Percentiles rank a stretch among this genome's conserved stretches.
Conservation (phyloP, 2,329 filamentous ascomycete species). For the Sarocladium oryzae region DNA sequence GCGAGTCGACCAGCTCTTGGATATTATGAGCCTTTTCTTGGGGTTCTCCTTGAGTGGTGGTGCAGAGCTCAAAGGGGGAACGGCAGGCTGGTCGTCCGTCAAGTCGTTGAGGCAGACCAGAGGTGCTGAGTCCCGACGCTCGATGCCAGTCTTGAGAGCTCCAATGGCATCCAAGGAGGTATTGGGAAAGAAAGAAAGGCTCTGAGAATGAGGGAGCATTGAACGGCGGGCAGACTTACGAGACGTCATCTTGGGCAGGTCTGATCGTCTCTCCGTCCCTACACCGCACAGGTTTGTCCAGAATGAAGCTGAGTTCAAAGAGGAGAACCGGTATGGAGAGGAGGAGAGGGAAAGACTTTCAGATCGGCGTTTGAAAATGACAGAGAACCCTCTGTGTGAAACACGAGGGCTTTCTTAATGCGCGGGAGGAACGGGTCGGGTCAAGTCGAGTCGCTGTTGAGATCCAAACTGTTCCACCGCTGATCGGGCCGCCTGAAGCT, state of each 20-base stretch:
- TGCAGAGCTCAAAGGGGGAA: background rate
- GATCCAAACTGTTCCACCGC: background rate
- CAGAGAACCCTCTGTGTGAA: background rate
- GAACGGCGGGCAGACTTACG: constrained; percentile 37
- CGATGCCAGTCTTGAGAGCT: constrained; percentile 4
- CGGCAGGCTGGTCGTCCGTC: background rate
- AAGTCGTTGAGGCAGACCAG: background rate
- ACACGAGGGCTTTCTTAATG: background rate
- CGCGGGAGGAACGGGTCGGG: background rate
- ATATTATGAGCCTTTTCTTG: constrained; percentile 20
- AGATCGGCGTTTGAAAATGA: background rate
- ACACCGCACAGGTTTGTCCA: constrained; percentile 20
- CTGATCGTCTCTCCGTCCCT: constrained; percentile 11
- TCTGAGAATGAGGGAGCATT: constrained; percentile 24
- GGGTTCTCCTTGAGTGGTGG: constrained; percentile 1
- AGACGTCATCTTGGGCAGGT: constrained; percentile 37
- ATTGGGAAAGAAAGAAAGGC: constrained; percentile 27
- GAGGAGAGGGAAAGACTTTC: background rate
- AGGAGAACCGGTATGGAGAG: background rate
- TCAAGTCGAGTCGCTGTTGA: background rate
- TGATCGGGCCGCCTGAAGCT: background rate
- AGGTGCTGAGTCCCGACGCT: constrained; percentile 1
- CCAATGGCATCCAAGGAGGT: constrained; percentile 12
- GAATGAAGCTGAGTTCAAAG: constrained; percentile 20
- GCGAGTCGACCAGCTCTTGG: constrained; percentile 29